Evolutionary conservation across 2,329 filamentous ascomycete species (phyloP).

Genomic region (Epichloe glyceriae): DNA sequence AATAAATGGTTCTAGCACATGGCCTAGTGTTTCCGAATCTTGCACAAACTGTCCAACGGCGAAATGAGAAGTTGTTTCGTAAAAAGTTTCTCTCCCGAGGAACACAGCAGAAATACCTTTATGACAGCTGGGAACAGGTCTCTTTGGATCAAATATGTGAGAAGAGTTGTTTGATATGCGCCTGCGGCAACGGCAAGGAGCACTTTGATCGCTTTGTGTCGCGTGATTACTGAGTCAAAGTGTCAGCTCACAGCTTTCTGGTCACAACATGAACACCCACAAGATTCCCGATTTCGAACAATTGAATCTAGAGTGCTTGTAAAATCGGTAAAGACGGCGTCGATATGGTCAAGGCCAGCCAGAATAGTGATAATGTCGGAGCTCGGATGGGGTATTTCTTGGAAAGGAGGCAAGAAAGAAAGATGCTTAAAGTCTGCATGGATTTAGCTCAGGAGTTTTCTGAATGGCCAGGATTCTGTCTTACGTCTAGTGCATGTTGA

Average conservation of each 20-base stretch:
- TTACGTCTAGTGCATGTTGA: constrained; percentile 75
- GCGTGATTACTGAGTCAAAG: constrained; percentile 48
- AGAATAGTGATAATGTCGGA: constrained; percentile 88
- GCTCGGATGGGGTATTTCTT: constrained; percentile 91
- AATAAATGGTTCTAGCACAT: constrained; percentile 62
- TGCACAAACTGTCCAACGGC: constrained; percentile 53
- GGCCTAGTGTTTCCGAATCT: constrained; percentile 53
- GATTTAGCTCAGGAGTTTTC: constrained; percentile 10
- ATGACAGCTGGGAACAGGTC: constrained; percentile 91
- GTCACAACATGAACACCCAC: constrained; percentile 35
- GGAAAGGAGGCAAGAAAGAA: constrained; percentile 66
- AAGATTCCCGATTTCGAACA: constrained; percentile 60
- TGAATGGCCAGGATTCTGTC: constrained; percentile 12
- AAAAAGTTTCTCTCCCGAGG: background rate
- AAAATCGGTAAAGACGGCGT: constrained; percentile 78
- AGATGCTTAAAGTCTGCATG: constrained; percentile 70
- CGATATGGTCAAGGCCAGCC: constrained; percentile 78
- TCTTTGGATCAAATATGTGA: constrained; percentile 89
- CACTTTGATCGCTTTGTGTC: constrained; percentile 68
- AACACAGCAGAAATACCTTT: constrained; percentile 47
- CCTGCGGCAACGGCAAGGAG: constrained; percentile 77
- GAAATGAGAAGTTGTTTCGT: constrained; percentile 2
- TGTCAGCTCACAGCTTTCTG: background rate
- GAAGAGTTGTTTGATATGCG: constrained; percentile 87
- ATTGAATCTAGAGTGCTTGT: constrained; percentile 70